These are phyloP conservation scores for Wickerhamomyces strasburgensis DNA, from an alignment of 805 yeast species.

Conservation along the genomic window DNA sequence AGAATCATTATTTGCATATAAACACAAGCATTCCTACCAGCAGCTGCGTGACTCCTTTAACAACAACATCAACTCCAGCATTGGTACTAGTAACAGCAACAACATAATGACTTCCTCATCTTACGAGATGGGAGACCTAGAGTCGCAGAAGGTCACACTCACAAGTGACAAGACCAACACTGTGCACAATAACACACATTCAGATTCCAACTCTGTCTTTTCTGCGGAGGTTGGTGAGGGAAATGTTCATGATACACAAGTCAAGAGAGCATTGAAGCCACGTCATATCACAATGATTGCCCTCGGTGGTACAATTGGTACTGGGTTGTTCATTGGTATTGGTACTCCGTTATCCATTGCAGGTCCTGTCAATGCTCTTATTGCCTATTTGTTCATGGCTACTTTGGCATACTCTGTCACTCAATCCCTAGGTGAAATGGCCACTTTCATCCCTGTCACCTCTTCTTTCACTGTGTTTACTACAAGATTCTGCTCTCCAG, in stretches of 20 bases:
- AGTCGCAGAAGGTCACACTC: constrained; percentile 5
- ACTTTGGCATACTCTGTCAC: constrained; percentile 60
- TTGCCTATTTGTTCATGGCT: constrained; percentile 64
- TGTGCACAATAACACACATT: constrained; percentile 1
- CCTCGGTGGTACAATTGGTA: constrained; percentile 76
- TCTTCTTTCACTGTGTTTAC: constrained; percentile 66
- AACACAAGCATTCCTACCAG: too few species aligned
- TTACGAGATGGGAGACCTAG: constrained; percentile 10
- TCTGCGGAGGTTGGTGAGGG: constrained; percentile 12
- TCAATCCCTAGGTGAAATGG: constrained; percentile 77
- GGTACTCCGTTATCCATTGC: constrained; percentile 48
- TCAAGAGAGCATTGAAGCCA: constrained; percentile 55
- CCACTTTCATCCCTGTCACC: constrained; percentile 66
- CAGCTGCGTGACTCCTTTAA: too few species aligned
- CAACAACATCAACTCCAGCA: background rate
- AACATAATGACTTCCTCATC: constrained; percentile 1
- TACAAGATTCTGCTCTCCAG: constrained; percentile 63
- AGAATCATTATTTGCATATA: too few species aligned
- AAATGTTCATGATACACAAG: constrained; percentile 35
- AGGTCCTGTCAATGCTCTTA: constrained; percentile 66
- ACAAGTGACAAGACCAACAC: constrained; percentile 1
- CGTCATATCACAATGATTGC: constrained; percentile 75
- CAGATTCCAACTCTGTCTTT: background rate
- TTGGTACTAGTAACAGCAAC: background rate
- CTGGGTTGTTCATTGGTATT: constrained; percentile 69